Base-by-base conservation (phyloP, 768 basidiomycete genomes). In the Mycena latifolia region DNA sequence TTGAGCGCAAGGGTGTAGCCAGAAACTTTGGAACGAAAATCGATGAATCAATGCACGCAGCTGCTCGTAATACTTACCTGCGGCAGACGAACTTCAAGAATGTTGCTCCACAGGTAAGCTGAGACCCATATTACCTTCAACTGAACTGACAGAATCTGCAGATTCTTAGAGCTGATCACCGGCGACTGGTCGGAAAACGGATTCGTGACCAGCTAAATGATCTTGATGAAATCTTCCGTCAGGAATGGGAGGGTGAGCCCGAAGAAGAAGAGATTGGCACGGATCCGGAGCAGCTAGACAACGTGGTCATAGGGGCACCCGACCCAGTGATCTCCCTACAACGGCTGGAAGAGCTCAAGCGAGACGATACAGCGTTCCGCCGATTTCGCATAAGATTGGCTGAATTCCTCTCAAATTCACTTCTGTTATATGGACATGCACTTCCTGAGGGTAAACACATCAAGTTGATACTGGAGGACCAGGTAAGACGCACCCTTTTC, bases 81-180 rank as follows among this genome's bases (percentile, higher is more conserved):
- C 47, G 62, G 1, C 69, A 63, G 14, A 76, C 76, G 15, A 79
- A 82, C 61, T 78, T 77, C 66, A 77, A 77, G 50, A 52, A 82
- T 54, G 66, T 77, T 47, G 75, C 67, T 3, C 29, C 61, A 15
- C 80, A 82, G 74, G 75, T 76, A 51, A 22, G n/a, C 14, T 35
- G 33, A 35, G 39, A 5, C 15, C 14, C 11, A n/a, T n/a, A 8
- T 43, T 10, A 31, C n/a, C 6, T 45, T 17, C 11, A 4, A 35
- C 33, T 37, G 24, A 20, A 25, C 18, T 3, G 24, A n/a, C n/a
- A n/a, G 11, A 17, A 2, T 5, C 15, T 27, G 11, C 41, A 59
- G 58, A 50, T 59, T 39, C 47, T 59, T 50, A 33, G 37, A 20
- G 37, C 29, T 14, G 15, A 48, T 5, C 59, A 60, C 24, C 59